Conservation (phyloP, 2,329 filamentous ascomycete genomes). For the Penicillium occitanis region DNA sequence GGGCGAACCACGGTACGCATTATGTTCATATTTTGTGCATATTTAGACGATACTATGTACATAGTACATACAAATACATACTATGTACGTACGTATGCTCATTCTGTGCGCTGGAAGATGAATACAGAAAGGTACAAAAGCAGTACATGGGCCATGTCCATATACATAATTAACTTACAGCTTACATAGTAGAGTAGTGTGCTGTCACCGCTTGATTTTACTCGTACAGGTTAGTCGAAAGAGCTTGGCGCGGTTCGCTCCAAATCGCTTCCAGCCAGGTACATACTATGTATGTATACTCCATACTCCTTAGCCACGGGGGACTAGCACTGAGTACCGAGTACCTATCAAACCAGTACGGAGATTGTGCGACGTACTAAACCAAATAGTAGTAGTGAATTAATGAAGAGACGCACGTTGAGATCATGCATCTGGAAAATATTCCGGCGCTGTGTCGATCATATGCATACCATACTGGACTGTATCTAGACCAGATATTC, state of each 20-base stretch:
- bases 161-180: no score
- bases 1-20: neutral
- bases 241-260: neutral
- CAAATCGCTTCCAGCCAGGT: neutral
- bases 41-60: neutral
- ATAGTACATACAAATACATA: neutral
- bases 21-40: neutral
- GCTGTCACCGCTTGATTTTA: neutral
- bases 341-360: neutral
- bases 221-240: neutral
- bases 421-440: slow-evolving; percentile 1
- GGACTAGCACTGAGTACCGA: neutral
- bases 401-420: neutral
- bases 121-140: neutral
- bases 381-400: neutral
- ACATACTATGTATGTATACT: neutral
- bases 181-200: no score
- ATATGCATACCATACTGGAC: neutral
- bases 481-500: neutral
- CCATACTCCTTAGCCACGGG: neutral
- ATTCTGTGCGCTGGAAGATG: no score
- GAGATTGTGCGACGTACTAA: no score
- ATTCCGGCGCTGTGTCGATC: neutral
- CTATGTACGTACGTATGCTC: neutral
- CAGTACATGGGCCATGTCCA: no score